Evolutionary conservation across 352 stramenopile species (phyloP), one percentile per base, ranked within the genome.

Genomic region (Elongisporangium prolatum): DNA sequence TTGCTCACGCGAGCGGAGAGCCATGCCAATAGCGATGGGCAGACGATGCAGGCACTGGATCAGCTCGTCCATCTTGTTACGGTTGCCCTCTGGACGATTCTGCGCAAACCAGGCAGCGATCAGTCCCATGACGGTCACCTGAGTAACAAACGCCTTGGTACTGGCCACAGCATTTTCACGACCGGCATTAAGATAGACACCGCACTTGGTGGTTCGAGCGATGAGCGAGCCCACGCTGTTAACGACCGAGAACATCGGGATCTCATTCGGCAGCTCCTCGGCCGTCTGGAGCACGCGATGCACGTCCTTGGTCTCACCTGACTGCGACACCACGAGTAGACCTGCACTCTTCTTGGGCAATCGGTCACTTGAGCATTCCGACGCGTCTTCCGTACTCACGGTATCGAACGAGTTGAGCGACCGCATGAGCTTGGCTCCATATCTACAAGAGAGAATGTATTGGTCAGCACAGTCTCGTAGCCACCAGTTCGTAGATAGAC

Each of bases 111-210:
- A 97, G 7, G 84, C 75, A 14, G 90, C 86, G 65, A 97, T 95
- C 16, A 97, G 73, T 2, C 83, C 85, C 74, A 97, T 84, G 59
- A 97, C 90, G 0, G 90, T 97, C 40, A 91, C 96, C 69, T 99
- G 97, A 17, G 95, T 99, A 16, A 98, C 98, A 65, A 99, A 99
- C 0, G 97, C 97, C 80, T 99, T 99, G 37, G 97, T 99, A 68
- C 91, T 98, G 4, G 97, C 97, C 13, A 99, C 97, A 6, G 96
- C 96, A 63, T 98, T 99, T 65, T 99, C 97, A 48, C 96, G 91
- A 28, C 97, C 97, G 22, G 97, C 97, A 68, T 99, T 98, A 56
- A 98, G 91, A 74, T 99, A 99, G 21, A 99, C 96, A 53, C 97
- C 97, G 47, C 97, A 88, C 64, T 92, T 91, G 34, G 84, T 94